A percentile compares a stretch with the other conserved stretches of the same genome.
Conservation (phyloP, 352 stramenopile species). For the Globisporangium okanoganense region DNA sequence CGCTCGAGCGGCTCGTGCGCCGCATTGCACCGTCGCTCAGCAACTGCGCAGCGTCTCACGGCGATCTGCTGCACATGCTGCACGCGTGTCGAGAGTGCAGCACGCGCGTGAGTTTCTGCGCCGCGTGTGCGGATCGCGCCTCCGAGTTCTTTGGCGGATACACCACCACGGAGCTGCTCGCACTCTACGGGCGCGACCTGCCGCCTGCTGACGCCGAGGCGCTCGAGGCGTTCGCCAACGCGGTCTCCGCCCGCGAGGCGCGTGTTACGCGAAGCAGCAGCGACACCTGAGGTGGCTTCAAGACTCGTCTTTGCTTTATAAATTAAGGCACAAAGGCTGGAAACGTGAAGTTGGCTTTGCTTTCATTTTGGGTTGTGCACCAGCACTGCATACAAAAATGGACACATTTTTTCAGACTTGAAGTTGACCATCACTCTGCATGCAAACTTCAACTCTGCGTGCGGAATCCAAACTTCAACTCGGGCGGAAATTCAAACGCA, state of each 20-base stretch:
- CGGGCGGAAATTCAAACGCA: neutral
- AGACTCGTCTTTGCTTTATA: neutral
- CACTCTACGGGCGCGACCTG: constrained; percentile 52
- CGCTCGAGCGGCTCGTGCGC: constrained; percentile 53
- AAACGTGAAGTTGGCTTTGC: no score
- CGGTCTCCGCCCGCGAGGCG: constrained; percentile 37
- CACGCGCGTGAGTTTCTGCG: constrained; percentile 51
- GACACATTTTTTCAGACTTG: no score
- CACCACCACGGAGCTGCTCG: constrained; percentile 42
- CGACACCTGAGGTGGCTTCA: neutral
- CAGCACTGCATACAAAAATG: no score
- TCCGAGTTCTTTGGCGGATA: constrained; percentile 67
- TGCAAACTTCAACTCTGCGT: neutral
- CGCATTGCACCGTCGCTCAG: constrained; percentile 63
- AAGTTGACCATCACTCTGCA: neutral
- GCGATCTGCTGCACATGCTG: constrained; percentile 54
- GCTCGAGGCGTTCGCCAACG: constrained; percentile 36
- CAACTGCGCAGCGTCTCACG: constrained; percentile 46
- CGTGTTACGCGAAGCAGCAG: constrained; percentile 22
- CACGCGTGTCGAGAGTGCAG: constrained; percentile 51
- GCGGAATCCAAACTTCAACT: neutral
- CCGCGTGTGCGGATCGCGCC: constrained; percentile 35
- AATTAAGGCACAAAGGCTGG: no score
- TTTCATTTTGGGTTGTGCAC: no score
- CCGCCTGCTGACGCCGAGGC: constrained; percentile 42